Evolutionary conservation across 495 filamentous ascomycete genomes (phyloP).

Genomic region (Trichocladium antarcticum): DNA sequence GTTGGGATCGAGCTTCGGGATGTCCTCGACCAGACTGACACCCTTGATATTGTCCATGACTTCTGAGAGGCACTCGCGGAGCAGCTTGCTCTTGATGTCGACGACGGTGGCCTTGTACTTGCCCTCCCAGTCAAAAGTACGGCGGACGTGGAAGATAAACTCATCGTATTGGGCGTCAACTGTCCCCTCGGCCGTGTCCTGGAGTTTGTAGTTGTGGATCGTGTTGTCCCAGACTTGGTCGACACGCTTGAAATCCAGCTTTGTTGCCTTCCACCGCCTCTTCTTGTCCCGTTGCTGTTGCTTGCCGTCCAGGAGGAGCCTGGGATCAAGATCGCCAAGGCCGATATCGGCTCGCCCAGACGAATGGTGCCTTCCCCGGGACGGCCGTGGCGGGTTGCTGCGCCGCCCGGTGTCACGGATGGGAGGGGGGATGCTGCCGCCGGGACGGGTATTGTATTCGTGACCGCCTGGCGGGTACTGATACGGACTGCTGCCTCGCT

Average conservation of each 20-base stretch:
- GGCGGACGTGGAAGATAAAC: conserved; percentile 76
- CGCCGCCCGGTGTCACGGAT: conserved; percentile 9
- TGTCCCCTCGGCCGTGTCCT: conserved; percentile 62
- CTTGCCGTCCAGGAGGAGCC: conserved; percentile 27
- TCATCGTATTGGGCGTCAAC: conserved; percentile 70
- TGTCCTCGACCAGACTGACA: conserved; percentile 69
- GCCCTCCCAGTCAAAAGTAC: conserved; percentile 80
- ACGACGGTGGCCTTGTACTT: conserved; percentile 68
- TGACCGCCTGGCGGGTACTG: conserved; percentile 9
- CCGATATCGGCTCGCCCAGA: conserved; percentile 3
- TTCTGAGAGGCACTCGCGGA: conserved; percentile 60
- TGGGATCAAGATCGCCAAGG: conserved; percentile 15
- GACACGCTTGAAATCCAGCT: conserved; percentile 74
- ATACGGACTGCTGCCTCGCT: conserved; percentile 21
- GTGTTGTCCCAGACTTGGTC: conserved; percentile 74
- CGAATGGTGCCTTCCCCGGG: conserved; percentile 3
- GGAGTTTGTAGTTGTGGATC: conserved; percentile 74
- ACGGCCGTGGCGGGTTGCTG: not conserved
- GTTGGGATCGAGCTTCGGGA: conserved; percentile 71
- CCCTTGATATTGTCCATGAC: conserved; percentile 77
- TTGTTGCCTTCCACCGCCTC: conserved; percentile 41
- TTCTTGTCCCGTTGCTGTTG: conserved; percentile 38
- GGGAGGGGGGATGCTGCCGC: conserved; percentile 4
- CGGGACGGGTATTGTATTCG: conserved; percentile 1
- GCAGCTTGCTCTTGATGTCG: conserved; percentile 74